Evolutionary conservation across 1,284 basidiomycete species (phyloP), one percentile per base, ranked within the genome.

Genomic region (Ustilago trichophora): DNA sequence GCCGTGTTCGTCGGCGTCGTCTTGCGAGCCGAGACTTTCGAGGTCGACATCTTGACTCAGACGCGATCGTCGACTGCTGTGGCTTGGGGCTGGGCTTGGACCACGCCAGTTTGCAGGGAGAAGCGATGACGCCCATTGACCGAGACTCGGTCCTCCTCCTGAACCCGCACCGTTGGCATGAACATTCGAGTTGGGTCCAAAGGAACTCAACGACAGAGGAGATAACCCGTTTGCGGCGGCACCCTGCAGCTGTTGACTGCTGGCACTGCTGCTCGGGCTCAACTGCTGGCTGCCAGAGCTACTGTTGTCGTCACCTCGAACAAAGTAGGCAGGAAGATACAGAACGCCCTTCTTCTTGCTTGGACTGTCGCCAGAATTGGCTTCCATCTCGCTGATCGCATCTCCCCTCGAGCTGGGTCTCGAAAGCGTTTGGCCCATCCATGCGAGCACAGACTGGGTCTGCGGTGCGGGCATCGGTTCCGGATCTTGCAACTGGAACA

Each of bases 241-340:
- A 18, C 47, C 44, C 9, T 22, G 18, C 3, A 51, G 33, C 25
- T 50, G 50, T 29, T 60, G 62, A 21, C 35, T 41, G 5, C 19
- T 26, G 0, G 55, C 42, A 35, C 56, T 55, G 36, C 41, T 52
- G 9, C 36, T 43, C n/a, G 54, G 54, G 26, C 44, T 48, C 21
- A 58, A 29, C 37, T 57, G 55, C 16, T 45, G 36, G 4, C 26
- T 31, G 3, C 18, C 33, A 16, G 13, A 32, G 18, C 29, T 34
- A 11, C 43, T 55, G 15, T 38, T 47, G n/a, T 70, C 66, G 15
- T 69, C 59, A 1, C 67, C 52, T 3, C 64, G 50, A 3, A 75
- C 73, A 48, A 75, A 75, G 47, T 73, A 75, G 3, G 73, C 73
- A 0, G 73, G 73, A 15, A 75, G 43, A 22, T 75, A 75, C 11